Conservation (phyloP, 306 rosid species). For the Casuarina cunninghamiana region DNA sequence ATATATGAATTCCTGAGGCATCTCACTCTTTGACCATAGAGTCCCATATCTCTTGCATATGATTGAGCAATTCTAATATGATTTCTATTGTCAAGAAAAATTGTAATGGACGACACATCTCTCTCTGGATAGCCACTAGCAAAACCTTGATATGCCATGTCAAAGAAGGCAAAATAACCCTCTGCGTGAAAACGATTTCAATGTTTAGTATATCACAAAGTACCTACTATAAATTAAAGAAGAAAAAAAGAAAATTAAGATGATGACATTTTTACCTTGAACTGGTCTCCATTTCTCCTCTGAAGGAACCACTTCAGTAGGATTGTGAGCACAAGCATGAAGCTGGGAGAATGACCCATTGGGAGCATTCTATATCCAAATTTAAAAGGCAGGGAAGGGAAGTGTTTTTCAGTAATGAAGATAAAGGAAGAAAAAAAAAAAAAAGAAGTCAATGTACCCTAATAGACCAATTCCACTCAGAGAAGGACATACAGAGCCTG, state of each 20-base stretch:
- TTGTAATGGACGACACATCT: slow-evolving; percentile 80
- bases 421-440: no score
- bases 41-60: slow-evolving; percentile 97
- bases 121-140: slow-evolving; percentile 88
- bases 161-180: slow-evolving; percentile 91
- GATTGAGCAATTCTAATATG: slow-evolving; percentile 81
- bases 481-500: no score
- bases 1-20: slow-evolving; percentile 73
- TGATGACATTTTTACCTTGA: slow-evolving; percentile 50
- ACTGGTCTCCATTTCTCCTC: slow-evolving; percentile 85
- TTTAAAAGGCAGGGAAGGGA: slow-evolving; percentile 14
- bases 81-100: slow-evolving; percentile 92
- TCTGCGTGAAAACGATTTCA: slow-evolving; percentile 57
- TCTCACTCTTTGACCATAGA: slow-evolving; percentile 92
- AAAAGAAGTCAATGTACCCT: no score
- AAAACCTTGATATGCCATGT: slow-evolving; percentile 99
- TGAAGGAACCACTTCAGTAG: slow-evolving; percentile 94
- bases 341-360: slow-evolving; percentile 88
- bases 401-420: slow-evolving; percentile 24
- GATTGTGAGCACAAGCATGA: slow-evolving; percentile 99
- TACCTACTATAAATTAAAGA: slow-evolving; percentile 3
- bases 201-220: slow-evolving; percentile 13
- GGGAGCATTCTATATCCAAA: slow-evolving; percentile 77
- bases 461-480: no score
- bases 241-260: slow-evolving; percentile 16